Base-by-base conservation (phyloP, 371 early-diverging fungal genomes). In the Catenaria anguillulae region DNA sequence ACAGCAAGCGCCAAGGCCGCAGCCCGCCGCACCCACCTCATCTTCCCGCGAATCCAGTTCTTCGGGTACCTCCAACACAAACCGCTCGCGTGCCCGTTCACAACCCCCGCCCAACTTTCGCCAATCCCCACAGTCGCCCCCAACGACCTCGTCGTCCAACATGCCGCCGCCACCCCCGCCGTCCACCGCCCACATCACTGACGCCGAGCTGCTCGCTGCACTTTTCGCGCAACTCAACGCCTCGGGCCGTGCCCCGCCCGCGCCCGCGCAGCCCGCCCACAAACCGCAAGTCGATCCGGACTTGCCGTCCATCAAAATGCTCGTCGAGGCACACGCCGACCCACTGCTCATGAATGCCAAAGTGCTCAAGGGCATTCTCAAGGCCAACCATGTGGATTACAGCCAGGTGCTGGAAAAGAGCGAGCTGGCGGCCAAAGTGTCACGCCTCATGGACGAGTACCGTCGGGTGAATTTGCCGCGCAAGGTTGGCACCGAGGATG, bases 401-500 rank as follows among this genome's bases (percentile, higher is more conserved):
- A 65, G 70, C 19, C 70, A 71, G 65, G 73, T 74, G 5, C 60
- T 80, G 37, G 81, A 81, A 46, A 81, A 79, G 55, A 65, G 72
- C 2, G 82, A 81, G 43, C 67, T 83, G 12, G 71, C 81, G 2
- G 63, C 64, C 10, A 64, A 75, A 1, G 80, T 80, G 0, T 62
- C 73, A 34, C 61, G 72, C 36, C 62, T 83, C 10, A 63, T 74
- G 6, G 78, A 79, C 23, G 71, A 75, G 26, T 26, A 12, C 29
- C 29, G 12, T 12, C 45, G 45, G 3, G 21, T 23, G 45, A 12
- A 17, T 21, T 43, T 43, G 10, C 19, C 45, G 45, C 45, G 3
- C n/a, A n/a, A n/a, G n/a, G n/a, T n/a, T n/a, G n/a, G n/a, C n/a
- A n/a, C n/a, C n/a, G n/a, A n/a, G n/a, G n/a, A n/a, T n/a, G n/a